Percentiles rank a stretch among this genome's conserved stretches.
Conservation (phyloP, 2,329 filamentous ascomycete genomes). For the Pseudodiploospora longispora region DNA sequence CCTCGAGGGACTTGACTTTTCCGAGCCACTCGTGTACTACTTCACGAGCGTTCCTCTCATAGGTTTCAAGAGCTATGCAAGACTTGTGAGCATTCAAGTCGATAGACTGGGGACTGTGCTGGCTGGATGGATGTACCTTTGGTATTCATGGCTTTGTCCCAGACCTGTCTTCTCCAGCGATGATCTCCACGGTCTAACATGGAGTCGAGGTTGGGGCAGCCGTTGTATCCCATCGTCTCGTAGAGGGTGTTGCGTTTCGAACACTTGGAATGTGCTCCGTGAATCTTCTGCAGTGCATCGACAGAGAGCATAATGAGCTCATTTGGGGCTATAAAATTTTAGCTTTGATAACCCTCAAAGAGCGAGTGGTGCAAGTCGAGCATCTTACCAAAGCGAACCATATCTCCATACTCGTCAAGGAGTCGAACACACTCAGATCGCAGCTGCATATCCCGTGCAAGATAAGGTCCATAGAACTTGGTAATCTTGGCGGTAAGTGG, state of each 20-base stretch:
- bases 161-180: constrained; percentile 16
- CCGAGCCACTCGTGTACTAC: constrained; percentile 14
- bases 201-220: constrained; percentile 15
- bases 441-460: constrained; percentile 3
- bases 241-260: constrained; percentile 13
- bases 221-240: constrained; percentile 8
- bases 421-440: constrained; percentile 2
- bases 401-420: constrained; percentile 9
- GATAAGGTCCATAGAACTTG: constrained; percentile 10
- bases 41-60: constrained; percentile 14
- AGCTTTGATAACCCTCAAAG: background rate
- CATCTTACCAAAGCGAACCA: constrained; percentile 12
- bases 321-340: constrained; percentile 11
- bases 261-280: constrained; percentile 14
- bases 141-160: constrained; percentile 16
- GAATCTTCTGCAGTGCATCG: constrained; percentile 7
- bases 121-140: constrained; percentile 8
- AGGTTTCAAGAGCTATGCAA: constrained; percentile 9
- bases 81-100: background rate
- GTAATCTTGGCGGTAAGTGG: constrained; percentile 9
- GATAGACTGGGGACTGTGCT: background rate
- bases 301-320: constrained; percentile 3
- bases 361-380: background rate
- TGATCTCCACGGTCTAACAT: constrained; percentile 14
- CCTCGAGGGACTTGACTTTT: constrained; percentile 11